phyloP scores from a whole-genome alignment of 1,139 yeast genomes.

The Yamadazyma sp. region DNA sequence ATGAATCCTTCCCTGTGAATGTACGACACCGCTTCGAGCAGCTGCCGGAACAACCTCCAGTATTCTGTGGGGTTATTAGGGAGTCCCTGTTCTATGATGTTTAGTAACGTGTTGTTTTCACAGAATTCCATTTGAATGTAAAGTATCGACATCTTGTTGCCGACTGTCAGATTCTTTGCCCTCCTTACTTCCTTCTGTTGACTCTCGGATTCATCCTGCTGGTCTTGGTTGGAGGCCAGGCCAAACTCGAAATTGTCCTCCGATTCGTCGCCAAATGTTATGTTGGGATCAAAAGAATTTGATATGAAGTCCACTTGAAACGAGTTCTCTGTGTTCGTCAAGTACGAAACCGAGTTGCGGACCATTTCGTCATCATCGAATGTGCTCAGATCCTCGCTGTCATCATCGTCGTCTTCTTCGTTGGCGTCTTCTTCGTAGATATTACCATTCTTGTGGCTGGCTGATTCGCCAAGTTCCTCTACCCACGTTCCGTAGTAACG shows the following conservation, averaged over 20 bases:
- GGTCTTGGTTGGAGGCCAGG: slow-evolving; percentile 10
- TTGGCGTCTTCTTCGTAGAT: slow-evolving; percentile 6
- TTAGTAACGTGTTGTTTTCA: slow-evolving; percentile 86
- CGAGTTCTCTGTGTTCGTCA: slow-evolving; percentile 33
- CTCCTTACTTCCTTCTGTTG: background rate
- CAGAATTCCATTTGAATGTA: slow-evolving; percentile 97
- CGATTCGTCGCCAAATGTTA: slow-evolving; percentile 47
- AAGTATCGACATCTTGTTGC: slow-evolving; percentile 47
- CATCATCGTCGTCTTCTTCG: slow-evolving; percentile 18
- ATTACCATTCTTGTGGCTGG: background rate
- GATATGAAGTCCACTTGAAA: slow-evolving; percentile 66
- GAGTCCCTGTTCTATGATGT: slow-evolving; percentile 80
- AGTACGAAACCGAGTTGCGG: slow-evolving; percentile 30
- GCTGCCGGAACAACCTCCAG: slow-evolving; percentile 87
- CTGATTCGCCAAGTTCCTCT: slow-evolving; percentile 52
- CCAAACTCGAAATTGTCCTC: slow-evolving; percentile 33
- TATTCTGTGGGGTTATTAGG: slow-evolving; percentile 73
- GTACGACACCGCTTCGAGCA: slow-evolving; percentile 86
- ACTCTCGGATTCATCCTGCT: slow-evolving; percentile 2
- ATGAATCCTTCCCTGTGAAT: slow-evolving; percentile 93
- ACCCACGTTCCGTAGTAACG: slow-evolving; percentile 97
- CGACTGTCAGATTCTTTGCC: background rate
- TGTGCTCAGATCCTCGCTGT: slow-evolving; percentile 17
- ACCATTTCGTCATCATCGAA: slow-evolving; percentile 19
- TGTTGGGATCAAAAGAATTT: slow-evolving; percentile 59